Evolutionary conservation across 306 rosid species (phyloP).

Genomic region (Cyclanthera cordifolia): DNA sequence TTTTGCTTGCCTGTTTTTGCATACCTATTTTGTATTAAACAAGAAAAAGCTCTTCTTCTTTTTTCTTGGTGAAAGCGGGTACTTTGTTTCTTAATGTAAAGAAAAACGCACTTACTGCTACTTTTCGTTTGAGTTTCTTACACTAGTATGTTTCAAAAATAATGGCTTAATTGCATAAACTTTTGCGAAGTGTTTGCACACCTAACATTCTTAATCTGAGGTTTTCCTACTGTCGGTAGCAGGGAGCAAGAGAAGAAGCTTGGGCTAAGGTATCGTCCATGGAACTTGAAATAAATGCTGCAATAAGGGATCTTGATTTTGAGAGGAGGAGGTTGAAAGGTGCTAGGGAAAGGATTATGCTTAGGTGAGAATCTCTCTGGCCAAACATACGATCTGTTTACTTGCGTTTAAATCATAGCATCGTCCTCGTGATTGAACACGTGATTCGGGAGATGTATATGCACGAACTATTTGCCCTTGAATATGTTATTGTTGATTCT

Average conservation of each 20-base stretch:
- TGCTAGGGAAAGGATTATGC: constrained; percentile 91
- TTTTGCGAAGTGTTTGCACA: not conserved
- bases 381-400: not conserved
- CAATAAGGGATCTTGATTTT: constrained; percentile 75
- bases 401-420: not conserved
- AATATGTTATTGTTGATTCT: not conserved
- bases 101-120: not conserved
- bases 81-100: not conserved
- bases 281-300: constrained; percentile 85
- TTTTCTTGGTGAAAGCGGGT: not conserved
- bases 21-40: not conserved
- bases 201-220: constrained; percentile 28
- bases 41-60: too few relatives aligned
- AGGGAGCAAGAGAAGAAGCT: constrained; percentile 98
- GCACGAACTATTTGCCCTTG: not conserved
- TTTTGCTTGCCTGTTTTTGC: not conserved
- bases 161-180: not conserved
- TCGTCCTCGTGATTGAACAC: not conserved
- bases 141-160: not conserved
- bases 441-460: not conserved
- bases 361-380: constrained; percentile 42
- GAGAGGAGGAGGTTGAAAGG: constrained; percentile 77
- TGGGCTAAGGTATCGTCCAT: constrained; percentile 91
- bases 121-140: not conserved
- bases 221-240: constrained; percentile 60